Evolutionary conservation across 768 basidiomycete species (phyloP), one percentile per base, ranked within the genome.

Genomic region (Mycena epipterygia): DNA sequence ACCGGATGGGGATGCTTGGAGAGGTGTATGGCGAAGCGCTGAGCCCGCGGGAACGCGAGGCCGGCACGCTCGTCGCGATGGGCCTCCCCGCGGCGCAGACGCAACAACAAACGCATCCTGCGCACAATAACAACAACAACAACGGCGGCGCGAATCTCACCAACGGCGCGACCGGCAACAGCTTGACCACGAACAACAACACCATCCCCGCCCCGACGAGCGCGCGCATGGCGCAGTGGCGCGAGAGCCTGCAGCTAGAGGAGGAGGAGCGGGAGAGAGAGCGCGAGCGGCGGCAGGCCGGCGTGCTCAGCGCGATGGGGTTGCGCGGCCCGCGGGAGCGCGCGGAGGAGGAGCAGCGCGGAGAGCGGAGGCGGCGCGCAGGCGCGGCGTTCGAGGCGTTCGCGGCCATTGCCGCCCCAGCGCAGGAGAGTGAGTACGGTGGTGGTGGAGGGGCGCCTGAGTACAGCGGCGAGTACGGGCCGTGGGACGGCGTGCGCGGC

Each of bases 11-110:
- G 35, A 46, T 46, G 44, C 44, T 46, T 17, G 44, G 44, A 7
- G 44, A 46, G 44, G 44, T 66, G 64, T 71, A 71, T n/a, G 60
- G 79, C 14, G 83, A 84, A 11, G 61, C 76, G 13, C 72, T 89
- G 35, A 79, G 76, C 41, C 76, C 76, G 12, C 81, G 87, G 53
- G 90, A 91, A 65, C 57, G 44, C 44, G 87, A 89, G 58, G 69
- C 87, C 33, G 82, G 77, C 37, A 80, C 83, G 30, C 75, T 89
- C 55, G 87, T 83, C 60, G 85, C 86, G 21, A 85, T 90, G 78
- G 84, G 87, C 25, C 79, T 89, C 44, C 79, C 75, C 17, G 19
- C 30, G 2, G 14, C 39, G 14, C 39, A 41, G 21, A 8, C 44
- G n/a, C 44, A 46, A 3, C 44, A 16, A 5, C 13, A n/a, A 30